phyloP scores from a whole-genome alignment of 371 early-diverging fungal genomes.

The Apophysomyces sp. region DNA sequence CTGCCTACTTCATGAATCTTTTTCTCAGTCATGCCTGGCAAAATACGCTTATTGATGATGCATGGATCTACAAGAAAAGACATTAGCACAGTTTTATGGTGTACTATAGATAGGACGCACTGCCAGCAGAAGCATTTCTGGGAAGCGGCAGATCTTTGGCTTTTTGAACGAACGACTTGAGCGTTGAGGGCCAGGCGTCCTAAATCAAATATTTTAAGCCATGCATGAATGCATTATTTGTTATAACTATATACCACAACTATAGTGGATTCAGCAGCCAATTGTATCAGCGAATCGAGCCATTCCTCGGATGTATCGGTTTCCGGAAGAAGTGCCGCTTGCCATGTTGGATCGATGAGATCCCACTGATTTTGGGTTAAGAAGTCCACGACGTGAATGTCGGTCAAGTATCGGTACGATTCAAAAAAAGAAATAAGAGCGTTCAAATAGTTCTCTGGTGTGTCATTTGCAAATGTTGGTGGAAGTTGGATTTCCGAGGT shows the following conservation, averaged over 20 bases:
- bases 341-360: slow-evolving; percentile 48
- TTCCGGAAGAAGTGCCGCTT: slow-evolving; percentile 23
- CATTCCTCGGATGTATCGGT: slow-evolving; percentile 9
- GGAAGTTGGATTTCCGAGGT: not conserved
- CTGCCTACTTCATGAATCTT: slow-evolving; percentile 22
- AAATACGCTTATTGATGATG: slow-evolving; percentile 4
- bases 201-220: not conserved
- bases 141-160: slow-evolving; percentile 5
- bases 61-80: not conserved
- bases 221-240: not conserved
- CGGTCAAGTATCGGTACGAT: slow-evolving; percentile 39
- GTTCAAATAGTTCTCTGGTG: slow-evolving; percentile 32
- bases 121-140: slow-evolving; percentile 4
- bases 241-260: not conserved
- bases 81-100: not conserved
- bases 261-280: slow-evolving; percentile 4
- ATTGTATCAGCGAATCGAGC: slow-evolving; percentile 9
- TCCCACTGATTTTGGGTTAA: slow-evolving; percentile 50
- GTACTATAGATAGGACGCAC: slow-evolving; percentile 4
- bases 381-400: slow-evolving; percentile 55
- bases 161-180: slow-evolving; percentile 6
- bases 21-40: slow-evolving; percentile 22
- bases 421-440: slow-evolving; percentile 26
- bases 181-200: slow-evolving; percentile 11
- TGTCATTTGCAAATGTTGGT: not conserved